Conservation (phyloP, 176 grass and related monocot species). For the Phragmites australis region DNA sequence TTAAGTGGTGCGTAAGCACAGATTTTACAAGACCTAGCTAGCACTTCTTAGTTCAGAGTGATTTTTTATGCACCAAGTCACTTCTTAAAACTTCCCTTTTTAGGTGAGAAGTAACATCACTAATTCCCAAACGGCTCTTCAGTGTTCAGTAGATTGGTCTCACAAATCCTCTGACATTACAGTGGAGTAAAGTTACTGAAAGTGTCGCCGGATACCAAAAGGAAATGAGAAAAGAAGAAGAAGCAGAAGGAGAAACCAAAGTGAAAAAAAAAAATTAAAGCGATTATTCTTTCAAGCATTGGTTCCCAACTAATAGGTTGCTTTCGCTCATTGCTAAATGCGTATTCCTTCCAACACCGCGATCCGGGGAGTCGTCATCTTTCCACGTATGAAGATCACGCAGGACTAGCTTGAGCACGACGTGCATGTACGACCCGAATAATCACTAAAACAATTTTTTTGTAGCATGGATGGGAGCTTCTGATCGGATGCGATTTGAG, state of each 20-base stretch:
- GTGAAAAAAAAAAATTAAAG: neutral
- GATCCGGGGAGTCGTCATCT: neutral
- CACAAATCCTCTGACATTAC: constrained; percentile 24
- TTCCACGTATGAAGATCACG: constrained; percentile 48
- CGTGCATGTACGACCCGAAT: constrained; percentile 26
- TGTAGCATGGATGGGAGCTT: constrained; percentile 28
- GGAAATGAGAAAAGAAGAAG: neutral
- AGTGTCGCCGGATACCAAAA: constrained; percentile 29
- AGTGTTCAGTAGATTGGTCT: neutral
- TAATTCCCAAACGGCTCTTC: neutral
- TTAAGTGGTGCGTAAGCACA: constrained; percentile 29
- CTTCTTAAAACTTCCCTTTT: neutral
- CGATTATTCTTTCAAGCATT: constrained; percentile 23
- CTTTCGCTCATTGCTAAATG: constrained; percentile 20
- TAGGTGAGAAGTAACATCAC: constrained; percentile 46
- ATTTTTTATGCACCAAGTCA: constrained; percentile 14
- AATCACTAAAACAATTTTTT: neutral
- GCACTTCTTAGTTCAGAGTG: constrained; percentile 9
- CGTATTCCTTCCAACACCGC: neutral
- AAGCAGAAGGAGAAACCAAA: constrained; percentile 18
- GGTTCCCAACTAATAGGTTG: constrained; percentile 39
- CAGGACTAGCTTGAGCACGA: neutral
- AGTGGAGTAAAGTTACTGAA: constrained; percentile 56
- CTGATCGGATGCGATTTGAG: constrained; percentile 35
- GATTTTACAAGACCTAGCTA: constrained; percentile 29